These are phyloP conservation scores for Phoma sp. DNA, from an alignment of 2,329 filamentous ascomycete genomes.

Conservation along the genomic window DNA sequence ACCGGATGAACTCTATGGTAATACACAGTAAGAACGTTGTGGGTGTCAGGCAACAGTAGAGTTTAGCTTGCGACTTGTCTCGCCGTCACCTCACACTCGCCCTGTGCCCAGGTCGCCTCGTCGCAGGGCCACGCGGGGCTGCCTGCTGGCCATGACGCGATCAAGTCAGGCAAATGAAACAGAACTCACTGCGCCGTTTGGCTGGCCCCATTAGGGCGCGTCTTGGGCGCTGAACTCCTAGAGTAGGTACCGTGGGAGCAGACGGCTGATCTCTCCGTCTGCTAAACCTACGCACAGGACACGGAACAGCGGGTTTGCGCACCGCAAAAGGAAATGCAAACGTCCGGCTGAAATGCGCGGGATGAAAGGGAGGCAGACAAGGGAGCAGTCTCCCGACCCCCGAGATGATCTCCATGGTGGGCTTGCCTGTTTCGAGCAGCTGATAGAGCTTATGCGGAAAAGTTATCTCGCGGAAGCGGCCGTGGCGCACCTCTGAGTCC, in stretches of 20 bases:
- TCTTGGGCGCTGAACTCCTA: neutral
- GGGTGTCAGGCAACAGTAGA: conserved; percentile 8
- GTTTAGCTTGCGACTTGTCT: conserved; percentile 32
- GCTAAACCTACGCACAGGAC: conserved; percentile 4
- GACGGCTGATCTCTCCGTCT: conserved; percentile 6
- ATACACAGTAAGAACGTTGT: neutral
- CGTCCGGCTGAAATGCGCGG: conserved; percentile 14
- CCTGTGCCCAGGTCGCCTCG: conserved; percentile 11
- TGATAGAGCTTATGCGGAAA: conserved; percentile 2
- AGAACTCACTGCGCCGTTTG: conserved; percentile 9
- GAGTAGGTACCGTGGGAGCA: neutral
- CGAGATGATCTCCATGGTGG: conserved; percentile 14
- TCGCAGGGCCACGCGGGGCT: neutral
- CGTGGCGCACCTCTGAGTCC: conserved; percentile 10
- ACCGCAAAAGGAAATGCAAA: conserved; percentile 16
- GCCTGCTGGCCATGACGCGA: conserved; percentile 1
- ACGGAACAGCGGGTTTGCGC: conserved; percentile 1
- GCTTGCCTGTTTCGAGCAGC: conserved; percentile 10
- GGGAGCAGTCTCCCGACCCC: conserved; percentile 9
- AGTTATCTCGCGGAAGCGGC: conserved; percentile 18
- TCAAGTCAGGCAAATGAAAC: conserved; percentile 14
- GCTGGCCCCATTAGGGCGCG: conserved; percentile 5
- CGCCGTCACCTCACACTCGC: conserved; percentile 17
- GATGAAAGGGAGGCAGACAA: conserved; percentile 3
- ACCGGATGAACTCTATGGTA: conserved; percentile 13